Conservation (phyloP, 75 land plant genomes). For the Isoetes taiwanensis region DNA sequence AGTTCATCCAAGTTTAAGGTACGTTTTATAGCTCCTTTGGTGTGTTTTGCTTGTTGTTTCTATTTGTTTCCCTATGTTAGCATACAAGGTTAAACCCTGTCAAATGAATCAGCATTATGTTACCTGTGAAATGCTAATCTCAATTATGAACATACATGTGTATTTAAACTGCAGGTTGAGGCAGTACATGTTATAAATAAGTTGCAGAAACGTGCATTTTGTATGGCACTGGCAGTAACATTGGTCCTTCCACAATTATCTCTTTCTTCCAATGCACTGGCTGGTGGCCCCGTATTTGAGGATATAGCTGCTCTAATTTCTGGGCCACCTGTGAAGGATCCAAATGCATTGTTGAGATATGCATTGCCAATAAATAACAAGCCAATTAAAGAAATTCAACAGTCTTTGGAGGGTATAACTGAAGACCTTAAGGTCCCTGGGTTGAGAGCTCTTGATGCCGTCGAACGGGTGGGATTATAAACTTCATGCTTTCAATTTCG, state of each 20-base stretch:
- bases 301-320: constrained; percentile 67
- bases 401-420: constrained; percentile 79
- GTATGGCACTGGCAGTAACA: constrained; percentile 49
- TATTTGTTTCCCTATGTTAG: too few species aligned
- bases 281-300: constrained; percentile 31
- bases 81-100: too few species aligned
- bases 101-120: too few species aligned
- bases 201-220: constrained; percentile 48
- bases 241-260: constrained; percentile 28
- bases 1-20: too few species aligned
- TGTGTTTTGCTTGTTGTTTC: too few species aligned
- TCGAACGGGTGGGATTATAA: constrained; percentile 46
- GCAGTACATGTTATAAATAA: background rate
- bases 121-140: too few species aligned
- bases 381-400: constrained; percentile 90
- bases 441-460: constrained; percentile 62
- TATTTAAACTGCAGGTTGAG: too few species aligned
- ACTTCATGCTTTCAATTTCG: background rate
- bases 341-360: constrained; percentile 75
- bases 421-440: constrained; percentile 85
- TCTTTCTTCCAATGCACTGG: constrained; percentile 18
- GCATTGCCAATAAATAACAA: constrained; percentile 88
- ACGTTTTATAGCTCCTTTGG: too few species aligned
- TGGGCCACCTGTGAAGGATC: constrained; percentile 94
- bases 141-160: too few species aligned